Conservation (phyloP, 345 rosid species). For the Linum tenue region DNA sequence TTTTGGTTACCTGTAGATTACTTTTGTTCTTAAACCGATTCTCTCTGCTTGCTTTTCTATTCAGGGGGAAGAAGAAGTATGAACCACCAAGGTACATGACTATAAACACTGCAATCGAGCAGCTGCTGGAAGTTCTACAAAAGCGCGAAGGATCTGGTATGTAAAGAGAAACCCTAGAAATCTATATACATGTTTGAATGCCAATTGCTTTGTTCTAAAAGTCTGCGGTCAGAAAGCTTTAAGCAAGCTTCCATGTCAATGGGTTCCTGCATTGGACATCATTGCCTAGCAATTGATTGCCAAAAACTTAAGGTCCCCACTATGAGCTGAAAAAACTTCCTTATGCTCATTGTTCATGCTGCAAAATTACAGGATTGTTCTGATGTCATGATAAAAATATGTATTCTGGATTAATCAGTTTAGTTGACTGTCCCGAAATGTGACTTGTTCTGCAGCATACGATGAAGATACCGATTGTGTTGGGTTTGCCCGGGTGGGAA, state of each 20-base stretch:
- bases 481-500: slow-evolving; percentile 75
- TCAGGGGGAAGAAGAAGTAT: slow-evolving; percentile 70
- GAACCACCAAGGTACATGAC: slow-evolving; percentile 89
- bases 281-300: no score
- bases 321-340: no score
- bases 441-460: slow-evolving; percentile 35
- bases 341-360: no score
- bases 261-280: no score
- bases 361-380: no score
- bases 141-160: slow-evolving; percentile 46
- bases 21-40: slow-evolving; percentile 7
- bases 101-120: slow-evolving; percentile 76
- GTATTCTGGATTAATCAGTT: not conserved
- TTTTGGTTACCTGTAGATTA: no score
- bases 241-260: no score
- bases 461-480: slow-evolving; percentile 58
- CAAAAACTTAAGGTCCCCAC: no score
- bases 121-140: slow-evolving; percentile 75
- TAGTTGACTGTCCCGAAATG: not conserved
- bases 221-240: no score
- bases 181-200: not conserved
- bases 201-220: not conserved
- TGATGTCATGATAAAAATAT: no score
- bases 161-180: not conserved
- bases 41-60: not conserved